Evolutionary conservation across 305 asterid species (phyloP).

Genomic region (Plantago rigida): DNA sequence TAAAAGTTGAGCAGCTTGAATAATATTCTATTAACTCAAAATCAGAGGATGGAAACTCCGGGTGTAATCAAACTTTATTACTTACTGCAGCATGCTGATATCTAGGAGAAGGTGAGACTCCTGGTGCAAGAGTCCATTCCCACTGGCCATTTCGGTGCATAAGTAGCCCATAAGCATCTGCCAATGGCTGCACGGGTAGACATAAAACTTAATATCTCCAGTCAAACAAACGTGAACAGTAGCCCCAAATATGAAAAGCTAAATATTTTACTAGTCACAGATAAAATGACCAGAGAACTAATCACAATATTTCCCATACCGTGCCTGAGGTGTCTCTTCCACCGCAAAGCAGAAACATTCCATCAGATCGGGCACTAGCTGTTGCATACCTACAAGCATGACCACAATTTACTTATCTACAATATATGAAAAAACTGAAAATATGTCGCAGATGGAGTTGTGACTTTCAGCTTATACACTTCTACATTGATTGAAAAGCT

Average conservation of each 20-base stretch:
- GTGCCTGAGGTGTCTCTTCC: slow-evolving; percentile 93
- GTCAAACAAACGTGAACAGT: slow-evolving; percentile 17
- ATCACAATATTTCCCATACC: slow-evolving; percentile 36
- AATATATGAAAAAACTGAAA: slow-evolving; percentile 9
- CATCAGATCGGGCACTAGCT: slow-evolving; percentile 97
- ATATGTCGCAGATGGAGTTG: not conserved
- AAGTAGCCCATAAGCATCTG: slow-evolving; percentile 97
- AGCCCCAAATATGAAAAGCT: slow-evolving; percentile 11
- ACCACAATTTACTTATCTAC: slow-evolving; percentile 15
- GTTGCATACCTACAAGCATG: slow-evolving; percentile 82
- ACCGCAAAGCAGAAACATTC: slow-evolving; percentile 98
- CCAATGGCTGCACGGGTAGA: slow-evolving; percentile 61
- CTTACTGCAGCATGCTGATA: slow-evolving; percentile 99
- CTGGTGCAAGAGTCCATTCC: slow-evolving; percentile 99
- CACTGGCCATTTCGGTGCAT: slow-evolving; percentile 97
- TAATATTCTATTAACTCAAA: slow-evolving; percentile 1
- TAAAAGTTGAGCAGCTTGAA: slow-evolving; percentile 10
- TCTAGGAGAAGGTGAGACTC: slow-evolving; percentile 91
- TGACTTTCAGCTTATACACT: not conserved
- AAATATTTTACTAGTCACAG: slow-evolving; percentile 9
- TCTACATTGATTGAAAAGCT: not conserved
- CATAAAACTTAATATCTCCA: slow-evolving; percentile 25
- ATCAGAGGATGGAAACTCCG: not conserved
- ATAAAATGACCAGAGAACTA: not conserved
- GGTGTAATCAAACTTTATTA: slow-evolving; percentile 16